These are phyloP conservation scores for Tylopilus intermedius DNA, from an alignment of 768 basidiomycete species.

Conservation along the genomic window DNA sequence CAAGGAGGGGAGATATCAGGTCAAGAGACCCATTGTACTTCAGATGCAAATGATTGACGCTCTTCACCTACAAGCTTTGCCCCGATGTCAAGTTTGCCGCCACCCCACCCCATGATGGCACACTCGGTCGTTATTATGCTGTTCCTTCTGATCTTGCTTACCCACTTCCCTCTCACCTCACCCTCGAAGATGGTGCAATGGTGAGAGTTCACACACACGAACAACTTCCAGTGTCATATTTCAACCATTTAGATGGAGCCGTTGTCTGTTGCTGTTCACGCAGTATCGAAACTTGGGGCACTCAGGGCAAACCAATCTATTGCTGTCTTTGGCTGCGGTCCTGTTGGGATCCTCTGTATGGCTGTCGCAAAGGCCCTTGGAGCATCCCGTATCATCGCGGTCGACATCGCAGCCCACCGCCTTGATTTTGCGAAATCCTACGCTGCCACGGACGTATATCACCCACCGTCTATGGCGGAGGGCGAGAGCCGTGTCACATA, in stretches of 20 bases:
- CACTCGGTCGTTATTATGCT: conserved; percentile 80
- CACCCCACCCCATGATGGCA: conserved; percentile 91
- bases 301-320: conserved; percentile 73
- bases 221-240: background rate
- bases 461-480: conserved; percentile 54
- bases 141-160: conserved; percentile 84
- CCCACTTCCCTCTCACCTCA: conserved; percentile 74
- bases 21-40: conserved; percentile 26
- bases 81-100: conserved; percentile 85
- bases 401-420: conserved; percentile 72
- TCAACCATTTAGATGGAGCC: conserved; percentile 72
- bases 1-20: conserved; percentile 81
- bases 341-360: conserved; percentile 86
- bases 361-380: conserved; percentile 94
- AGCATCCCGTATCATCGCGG: conserved; percentile 75
- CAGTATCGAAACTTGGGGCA: conserved; percentile 70
- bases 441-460: conserved; percentile 72
- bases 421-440: conserved; percentile 84
- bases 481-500: conserved; percentile 68
- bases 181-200: conserved; percentile 94
- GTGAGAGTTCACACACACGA: conserved; percentile 34
- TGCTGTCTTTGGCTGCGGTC: conserved; percentile 85
- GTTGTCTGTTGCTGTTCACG: conserved; percentile 87
- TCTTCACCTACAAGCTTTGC: conserved; percentile 55
- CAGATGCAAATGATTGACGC: background rate